Conservation (phyloP, 1,284 basidiomycete genomes). For the Tausonia pullulans region DNA sequence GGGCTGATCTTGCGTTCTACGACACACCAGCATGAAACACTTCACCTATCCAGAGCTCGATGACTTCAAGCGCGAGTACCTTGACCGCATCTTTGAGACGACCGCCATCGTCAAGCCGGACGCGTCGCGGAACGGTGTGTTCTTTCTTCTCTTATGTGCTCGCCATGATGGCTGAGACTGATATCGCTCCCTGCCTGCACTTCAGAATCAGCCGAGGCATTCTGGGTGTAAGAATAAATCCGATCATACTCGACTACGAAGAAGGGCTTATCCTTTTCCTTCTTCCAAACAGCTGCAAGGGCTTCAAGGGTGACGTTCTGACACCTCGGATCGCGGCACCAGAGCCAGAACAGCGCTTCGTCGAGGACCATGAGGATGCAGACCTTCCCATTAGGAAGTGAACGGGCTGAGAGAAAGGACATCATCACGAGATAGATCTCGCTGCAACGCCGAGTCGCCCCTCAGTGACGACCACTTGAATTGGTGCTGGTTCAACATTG, state of each 20-base stretch:
- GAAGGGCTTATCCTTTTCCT: neutral
- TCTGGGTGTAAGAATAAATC: constrained; percentile 5
- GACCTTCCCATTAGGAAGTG: too few relatives aligned
- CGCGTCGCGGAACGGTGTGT: constrained; percentile 4
- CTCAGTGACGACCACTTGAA: too few relatives aligned
- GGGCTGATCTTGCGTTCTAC: neutral
- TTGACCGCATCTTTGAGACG: constrained; percentile 6
- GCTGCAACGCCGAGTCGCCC: too few relatives aligned
- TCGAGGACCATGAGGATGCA: neutral
- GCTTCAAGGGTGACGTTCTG: constrained; percentile 11
- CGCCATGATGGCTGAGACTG: neutral
- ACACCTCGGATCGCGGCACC: neutral
- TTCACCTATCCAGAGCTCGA: constrained; percentile 13
- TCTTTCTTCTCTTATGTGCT: neutral
- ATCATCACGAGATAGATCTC: too few relatives aligned
- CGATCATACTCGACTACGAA: neutral
- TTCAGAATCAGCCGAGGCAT: constrained; percentile 12
- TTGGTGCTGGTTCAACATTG: too few relatives aligned
- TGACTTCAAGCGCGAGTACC: constrained; percentile 4
- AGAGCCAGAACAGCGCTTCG: neutral
- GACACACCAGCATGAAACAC: constrained; percentile 8
- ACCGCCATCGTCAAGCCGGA: constrained; percentile 9
- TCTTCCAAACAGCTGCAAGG: constrained; percentile 12
- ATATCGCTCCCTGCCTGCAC: neutral
- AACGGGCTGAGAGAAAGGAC: too few relatives aligned